Base-by-base conservation (phyloP, 2,329 filamentous ascomycete genomes). In the Colletotrichum tabaci region DNA sequence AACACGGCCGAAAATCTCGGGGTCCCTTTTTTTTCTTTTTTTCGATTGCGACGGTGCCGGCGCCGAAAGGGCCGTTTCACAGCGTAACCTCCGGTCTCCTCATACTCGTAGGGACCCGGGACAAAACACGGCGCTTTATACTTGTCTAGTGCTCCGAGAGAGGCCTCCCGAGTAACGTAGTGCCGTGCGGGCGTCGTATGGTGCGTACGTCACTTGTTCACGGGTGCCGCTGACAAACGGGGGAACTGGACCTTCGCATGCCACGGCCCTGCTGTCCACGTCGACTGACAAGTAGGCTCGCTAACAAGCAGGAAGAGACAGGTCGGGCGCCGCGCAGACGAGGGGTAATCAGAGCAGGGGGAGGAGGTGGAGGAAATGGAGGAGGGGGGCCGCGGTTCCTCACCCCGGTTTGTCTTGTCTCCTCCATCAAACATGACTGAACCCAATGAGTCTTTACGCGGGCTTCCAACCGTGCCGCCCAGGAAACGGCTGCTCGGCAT, bases 51-150 rank as follows among this genome's bases (percentile, higher is more conserved):
- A 16, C 57, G 49, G 26, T 49, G 44, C 40, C 38, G 58, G 40
- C 58, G 57, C 5, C 66, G 46, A 58, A 42, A 16, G 4, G 9
- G 30, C 8, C 58, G 7, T 15, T 58, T 15, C 9, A 15, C 42
- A n/a, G 42, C 16, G 13, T 30, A 18, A 7, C 56, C 50, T 26
- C 42, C 42, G n/a, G 21, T 40, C 30, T 23, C 38, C 35, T 8
- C 4, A 23, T n/a, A 30, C 8, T 35, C 30, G 8, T 35, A 18
- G 62, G 30, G 16, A 2, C 30, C 63, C 44, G 18, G 68, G 68
- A 68, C 68, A 58, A 55, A 52, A 68, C 52, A 71, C 58, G 68
- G 65, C 53, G 68, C 65, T 71, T 71, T 71, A 71, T 71, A 71
- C 56, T 60, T 53, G 58, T 57, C 58, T 26, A 63, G 52, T 35